Base-by-base conservation (phyloP, 371 early-diverging fungal genomes). In the Mortierella sp. region DNA sequence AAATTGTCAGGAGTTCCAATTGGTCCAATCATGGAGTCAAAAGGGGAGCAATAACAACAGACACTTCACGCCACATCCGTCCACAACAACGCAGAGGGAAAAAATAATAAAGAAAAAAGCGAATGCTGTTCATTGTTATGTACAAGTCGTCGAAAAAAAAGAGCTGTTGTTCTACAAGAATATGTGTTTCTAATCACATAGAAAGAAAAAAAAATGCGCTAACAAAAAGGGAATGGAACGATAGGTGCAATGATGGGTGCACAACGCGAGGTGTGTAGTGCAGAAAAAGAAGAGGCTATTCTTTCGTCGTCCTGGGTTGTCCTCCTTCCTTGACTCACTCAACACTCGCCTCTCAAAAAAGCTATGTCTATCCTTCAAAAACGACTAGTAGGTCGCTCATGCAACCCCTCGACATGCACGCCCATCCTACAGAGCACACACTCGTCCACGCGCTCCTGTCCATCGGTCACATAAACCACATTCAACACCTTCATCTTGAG, bases 401-500 rank as follows among this genome's bases (percentile, higher is more conserved):
- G 83, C 74, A 83, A 58, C 16, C 83, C 83, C 16, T 79, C 83
- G 28, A 83, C 77, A 74, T 83, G 79, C n/a, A 83, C 74, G 52
- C 80, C 80, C 76, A 78, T 75, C 80, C 77, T 79, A 71, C 83
- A 83, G 24, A 83, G 75, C 34, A 83, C 83, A 54, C 83, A 83
- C 38, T 83, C 83, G 21, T 83, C 83, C 8, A 83, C 80, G 14
- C 63, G 79, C 71, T 83, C 83, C 63, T 76, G 73, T 9, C 72
- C 60, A 60, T 83, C 83, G 0, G 83, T 83, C 58, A 83, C 77
- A 54, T 83, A 83, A 54, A 83, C 80, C 28, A 83, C 83, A 71
- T 83, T 83, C 38, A 83, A 68, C 44, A 83, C 83, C 77, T 79
- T 79, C 80, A 79, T 83, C 83, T 83, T 83, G 74, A 83, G 80